A percentile compares a stretch with the other conserved stretches of the same genome.
Conservation (phyloP, 805 yeast genomes). For the Lipomyces spencermartinsiae region DNA sequence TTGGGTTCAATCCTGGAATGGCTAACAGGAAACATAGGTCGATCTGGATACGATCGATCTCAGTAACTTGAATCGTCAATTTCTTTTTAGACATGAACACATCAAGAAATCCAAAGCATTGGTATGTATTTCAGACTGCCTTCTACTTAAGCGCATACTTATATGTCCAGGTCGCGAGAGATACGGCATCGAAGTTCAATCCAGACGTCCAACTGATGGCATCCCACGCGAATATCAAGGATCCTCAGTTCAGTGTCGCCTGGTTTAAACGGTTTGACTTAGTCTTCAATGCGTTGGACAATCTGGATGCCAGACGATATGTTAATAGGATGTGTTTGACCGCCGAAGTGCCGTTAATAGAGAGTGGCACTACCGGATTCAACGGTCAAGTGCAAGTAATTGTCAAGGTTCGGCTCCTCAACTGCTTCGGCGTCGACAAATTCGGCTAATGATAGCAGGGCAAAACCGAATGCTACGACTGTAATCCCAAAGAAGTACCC, state of each 20-base stretch:
- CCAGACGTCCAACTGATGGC: slow-evolving; percentile 71
- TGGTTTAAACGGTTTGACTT: slow-evolving; percentile 82
- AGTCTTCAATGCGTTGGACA: slow-evolving; percentile 92
- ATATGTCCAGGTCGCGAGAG: slow-evolving; percentile 61
- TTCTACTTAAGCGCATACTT: not conserved
- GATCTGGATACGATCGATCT: slow-evolving; percentile 95
- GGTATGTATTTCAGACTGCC: slow-evolving; percentile 43
- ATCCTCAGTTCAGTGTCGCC: slow-evolving; percentile 69
- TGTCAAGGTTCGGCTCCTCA: slow-evolving; percentile 43
- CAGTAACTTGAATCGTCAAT: slow-evolving; percentile 91
- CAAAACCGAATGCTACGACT: slow-evolving; percentile 89
- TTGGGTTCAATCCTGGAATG: not conserved
- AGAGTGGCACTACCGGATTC: slow-evolving; percentile 94
- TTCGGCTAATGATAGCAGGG: slow-evolving; percentile 54
- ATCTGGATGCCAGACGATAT: slow-evolving; percentile 83
- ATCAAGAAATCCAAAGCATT: slow-evolving; percentile 85
- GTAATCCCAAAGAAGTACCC: slow-evolving; percentile 85
- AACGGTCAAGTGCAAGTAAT: slow-evolving; percentile 95
- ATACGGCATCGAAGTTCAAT: slow-evolving; percentile 78
- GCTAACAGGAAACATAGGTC: slow-evolving; percentile 44
- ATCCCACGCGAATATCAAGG: slow-evolving; percentile 88
- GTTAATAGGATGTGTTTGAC: slow-evolving; percentile 85
- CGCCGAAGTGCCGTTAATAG: slow-evolving; percentile 77
- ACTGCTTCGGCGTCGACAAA: not conserved
- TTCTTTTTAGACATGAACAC: slow-evolving; percentile 85